Evolutionary conservation across 2,329 filamentous ascomycete species (phyloP).

Genomic region (Cladosporium colombiae): DNA sequence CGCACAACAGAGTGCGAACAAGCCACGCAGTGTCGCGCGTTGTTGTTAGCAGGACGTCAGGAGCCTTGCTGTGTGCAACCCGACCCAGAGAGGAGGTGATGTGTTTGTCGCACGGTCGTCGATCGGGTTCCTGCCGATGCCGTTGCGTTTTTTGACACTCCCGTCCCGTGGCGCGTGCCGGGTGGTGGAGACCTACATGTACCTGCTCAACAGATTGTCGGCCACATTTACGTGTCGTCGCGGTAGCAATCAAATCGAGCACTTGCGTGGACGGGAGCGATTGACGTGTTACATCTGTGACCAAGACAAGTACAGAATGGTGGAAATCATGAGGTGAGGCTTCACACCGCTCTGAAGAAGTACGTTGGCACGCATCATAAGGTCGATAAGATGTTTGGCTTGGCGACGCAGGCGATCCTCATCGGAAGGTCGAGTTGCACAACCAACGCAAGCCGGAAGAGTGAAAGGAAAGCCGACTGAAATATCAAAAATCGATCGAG

Average conservation of each 20-base stretch:
- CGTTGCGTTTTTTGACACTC: conserved; percentile 1
- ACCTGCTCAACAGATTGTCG: conserved; percentile 6
- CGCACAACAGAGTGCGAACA: not conserved
- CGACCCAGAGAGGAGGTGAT: not conserved
- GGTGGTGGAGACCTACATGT: conserved; percentile 2
- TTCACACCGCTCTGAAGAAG: conserved; percentile 2
- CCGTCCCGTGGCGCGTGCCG: conserved; percentile 6
- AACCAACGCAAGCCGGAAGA: not conserved
- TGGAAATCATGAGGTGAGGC: not conserved
- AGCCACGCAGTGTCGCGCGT: conserved; percentile 1
- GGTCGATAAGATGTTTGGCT: not conserved
- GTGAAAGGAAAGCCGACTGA: not conserved
- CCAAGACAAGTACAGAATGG: not conserved
- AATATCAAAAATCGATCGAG: not conserved
- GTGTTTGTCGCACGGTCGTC: conserved; percentile 10
- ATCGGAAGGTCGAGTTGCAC: not conserved
- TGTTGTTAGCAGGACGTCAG: conserved; percentile 8
- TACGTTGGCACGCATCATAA: not conserved
- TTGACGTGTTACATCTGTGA: not conserved
- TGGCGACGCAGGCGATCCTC: not conserved
- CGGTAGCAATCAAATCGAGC: conserved; percentile 3
- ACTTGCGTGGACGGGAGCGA: not conserved
- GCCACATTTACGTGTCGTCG: not conserved
- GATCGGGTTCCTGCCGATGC: conserved; percentile 13
- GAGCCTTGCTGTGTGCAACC: not conserved